Evolutionary conservation across 495 filamentous ascomycete genomes (phyloP), one percentile per base, ranked within the genome.

Genomic region (Neurospora sp.): DNA sequence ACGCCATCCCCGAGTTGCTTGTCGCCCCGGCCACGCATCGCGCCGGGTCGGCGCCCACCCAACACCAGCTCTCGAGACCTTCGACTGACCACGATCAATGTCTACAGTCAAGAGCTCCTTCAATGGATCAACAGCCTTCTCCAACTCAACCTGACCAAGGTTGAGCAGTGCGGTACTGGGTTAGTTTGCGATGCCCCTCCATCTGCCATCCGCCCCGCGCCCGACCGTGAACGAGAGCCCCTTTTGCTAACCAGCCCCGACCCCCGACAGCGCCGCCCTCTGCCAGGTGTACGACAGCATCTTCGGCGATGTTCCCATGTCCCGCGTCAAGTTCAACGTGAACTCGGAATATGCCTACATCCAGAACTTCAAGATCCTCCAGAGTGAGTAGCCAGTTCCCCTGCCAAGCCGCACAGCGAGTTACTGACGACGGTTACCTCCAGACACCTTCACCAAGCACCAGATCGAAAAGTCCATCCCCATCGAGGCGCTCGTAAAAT

Each of bases 131-230:
- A 99, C 88, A 93, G 92, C 87, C 93, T 98, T 71, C 90, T 99
- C 72, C 93, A 97, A 86, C 89, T 98, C 76, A 98, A 98, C 84
- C 89, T 99, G 73, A 98, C 95, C 80, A 98, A 97, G 84, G 92
- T 99, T 81, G 96, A 99, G 84, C 96, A 99, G 87, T 98, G 96
- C 83, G 96, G 96, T 77, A 98, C 96, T 77, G 96, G 96, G 96
- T 99, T 92, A 77, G 92, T 80, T 66, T 66, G 71, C 74, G 76
- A 76, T 78, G 73, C 74, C 80, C 76, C 77, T 79, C 80, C 78
- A 74, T 78, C 71, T 70, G 72, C 72, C 73, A 70, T 73, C 74
- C 74, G 78, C 77, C 81, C 82, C 81, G 80, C 82, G 81, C 75
- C 77, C 39, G 70, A 72, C 37, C 21, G 48, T 21, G 21, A 78